phyloP scores from a whole-genome alignment of 2,329 filamentous ascomycete genomes.

The Pseudogymnoascus sp. region DNA sequence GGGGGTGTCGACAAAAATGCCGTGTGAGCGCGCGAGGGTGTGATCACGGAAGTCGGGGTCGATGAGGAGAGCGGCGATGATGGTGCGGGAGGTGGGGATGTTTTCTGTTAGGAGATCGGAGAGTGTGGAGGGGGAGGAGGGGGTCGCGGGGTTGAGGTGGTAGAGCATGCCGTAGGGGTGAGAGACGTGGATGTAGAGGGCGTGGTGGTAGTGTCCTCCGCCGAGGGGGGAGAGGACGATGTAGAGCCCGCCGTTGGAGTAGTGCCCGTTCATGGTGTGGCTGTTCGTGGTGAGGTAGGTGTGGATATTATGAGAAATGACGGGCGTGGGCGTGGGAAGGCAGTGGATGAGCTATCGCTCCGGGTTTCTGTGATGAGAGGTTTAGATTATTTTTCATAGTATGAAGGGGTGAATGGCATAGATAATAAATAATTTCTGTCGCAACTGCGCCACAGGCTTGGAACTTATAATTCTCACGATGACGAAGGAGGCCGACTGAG shows the following conservation, averaged over 20 bases:
- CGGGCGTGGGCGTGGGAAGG: neutral
- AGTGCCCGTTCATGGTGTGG: neutral
- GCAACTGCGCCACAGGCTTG: neutral
- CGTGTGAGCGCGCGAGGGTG: neutral
- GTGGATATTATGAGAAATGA: neutral
- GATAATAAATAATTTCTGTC: neutral
- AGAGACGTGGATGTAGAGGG: conserved; percentile 4
- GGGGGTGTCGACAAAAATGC: neutral
- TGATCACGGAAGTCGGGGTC: neutral
- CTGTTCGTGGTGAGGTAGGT: neutral
- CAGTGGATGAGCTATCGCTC: neutral
- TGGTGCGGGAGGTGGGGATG: neutral
- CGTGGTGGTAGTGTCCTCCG: neutral
- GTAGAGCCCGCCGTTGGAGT: neutral
- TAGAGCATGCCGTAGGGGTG: conserved; percentile 3
- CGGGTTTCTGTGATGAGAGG: neutral
- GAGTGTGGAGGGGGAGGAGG: neutral
- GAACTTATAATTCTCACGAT: neutral
- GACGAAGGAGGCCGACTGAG: neutral
- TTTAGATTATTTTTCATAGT: neutral
- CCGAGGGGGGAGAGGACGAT: neutral
- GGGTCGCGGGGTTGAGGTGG: neutral
- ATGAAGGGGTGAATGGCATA: neutral
- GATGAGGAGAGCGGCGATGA: neutral
- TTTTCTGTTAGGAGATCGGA: neutral